Base-by-base conservation (phyloP, 805 yeast genomes). In the Ogataea philodendri region DNA sequence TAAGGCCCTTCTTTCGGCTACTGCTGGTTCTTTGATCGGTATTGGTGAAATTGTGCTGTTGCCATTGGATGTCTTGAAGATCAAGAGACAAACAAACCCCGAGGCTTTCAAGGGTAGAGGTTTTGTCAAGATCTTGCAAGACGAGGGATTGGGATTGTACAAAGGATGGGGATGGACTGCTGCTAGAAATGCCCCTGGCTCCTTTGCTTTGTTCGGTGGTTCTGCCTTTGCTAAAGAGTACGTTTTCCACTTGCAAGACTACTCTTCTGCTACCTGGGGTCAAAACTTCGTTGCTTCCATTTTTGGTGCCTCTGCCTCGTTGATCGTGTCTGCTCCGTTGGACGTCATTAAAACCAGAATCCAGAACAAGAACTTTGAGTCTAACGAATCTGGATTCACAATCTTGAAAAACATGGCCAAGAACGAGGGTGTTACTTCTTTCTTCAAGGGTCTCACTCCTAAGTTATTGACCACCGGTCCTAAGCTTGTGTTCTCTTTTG, bases 141-240 rank as follows among this genome's bases (percentile, higher is more conserved):
- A 93, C 59, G 98, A 93, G 67, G 97, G 98, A 13, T 73, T 87
- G 41, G 87, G 93, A 15, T 72, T 93, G 51, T 93, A 93, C 70
- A 76, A 96, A 61, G 99, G 99, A 49, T 89, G 97, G 95, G 97
- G 97, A 41, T 93, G 99, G 99, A 93, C 99, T 42, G 95, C 95
- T 51, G 99, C 99, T 27, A 83, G 99, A 76, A 93, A 93, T 62
- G 97, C 97, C 2, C 99, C 99, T 23, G 99, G 99, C 42, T 87
- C 96, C 2, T 93, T 93, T 59, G 96, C 97, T 11, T 71, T 93
- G 39, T 93, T 93, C 52, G 99, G 99, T 51, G 99, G 97, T 67
- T 88, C 90, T 59, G 96, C 99, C 10, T 93, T 93, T 60, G 97
- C 98, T 44, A 93, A 93, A 69, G 99, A 93, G 67, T 93, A 86